phyloP scores from a whole-genome alignment of 1,139 yeast genomes.

The Pichia sp. region DNA sequence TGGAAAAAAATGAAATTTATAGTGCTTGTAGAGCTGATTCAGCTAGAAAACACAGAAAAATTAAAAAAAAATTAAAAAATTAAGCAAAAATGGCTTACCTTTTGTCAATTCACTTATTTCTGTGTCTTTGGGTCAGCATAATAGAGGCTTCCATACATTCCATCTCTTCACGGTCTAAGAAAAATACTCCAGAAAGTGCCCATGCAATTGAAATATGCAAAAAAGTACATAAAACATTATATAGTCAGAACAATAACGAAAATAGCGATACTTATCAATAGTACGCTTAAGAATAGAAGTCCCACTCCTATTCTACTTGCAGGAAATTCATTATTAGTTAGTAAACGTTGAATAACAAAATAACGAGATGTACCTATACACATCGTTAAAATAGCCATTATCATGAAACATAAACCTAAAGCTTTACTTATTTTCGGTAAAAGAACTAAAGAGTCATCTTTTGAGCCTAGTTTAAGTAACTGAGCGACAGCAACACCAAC shows the following conservation, averaged over 20 bases:
- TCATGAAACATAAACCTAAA: conserved; percentile 16
- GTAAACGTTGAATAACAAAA: conserved; percentile 30
- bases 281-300: conserved; percentile 2
- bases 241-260: conserved; percentile 9
- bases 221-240: no score
- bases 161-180: no score
- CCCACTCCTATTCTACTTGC: conserved; percentile 23
- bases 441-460: neutral
- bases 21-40: no score
- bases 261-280: conserved; percentile 6
- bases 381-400: conserved; percentile 11
- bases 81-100: no score
- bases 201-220: no score
- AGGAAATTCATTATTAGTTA: conserved; percentile 43
- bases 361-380: conserved; percentile 16
- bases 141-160: no score
- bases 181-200: no score
- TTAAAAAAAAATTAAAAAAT: no score
- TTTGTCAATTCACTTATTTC: no score
- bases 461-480: conserved; percentile 35
- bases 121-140: no score
- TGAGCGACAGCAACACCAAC: conserved; percentile 53
- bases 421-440: conserved; percentile 14
- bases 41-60: no score
- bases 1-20: no score